phyloP scores from a whole-genome alignment of 345 rosid species.

The Gossypium stocksii region DNA sequence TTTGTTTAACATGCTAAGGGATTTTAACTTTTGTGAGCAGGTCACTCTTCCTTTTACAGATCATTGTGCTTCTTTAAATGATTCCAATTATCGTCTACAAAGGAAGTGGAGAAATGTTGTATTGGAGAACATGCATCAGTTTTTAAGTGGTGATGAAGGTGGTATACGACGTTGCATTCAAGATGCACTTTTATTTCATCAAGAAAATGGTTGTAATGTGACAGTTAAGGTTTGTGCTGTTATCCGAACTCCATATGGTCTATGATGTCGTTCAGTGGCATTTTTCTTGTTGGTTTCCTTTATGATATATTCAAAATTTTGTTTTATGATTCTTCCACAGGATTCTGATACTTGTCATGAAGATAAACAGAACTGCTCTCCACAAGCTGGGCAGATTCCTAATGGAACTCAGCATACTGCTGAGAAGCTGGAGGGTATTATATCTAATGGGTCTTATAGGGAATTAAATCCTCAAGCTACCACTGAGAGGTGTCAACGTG shows the following conservation, averaged over 20 bases:
- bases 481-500: conserved; percentile 57
- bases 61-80: conserved; percentile 20
- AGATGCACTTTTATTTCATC: conserved; percentile 37
- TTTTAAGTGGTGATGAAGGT: conserved; percentile 41
- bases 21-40: conserved; percentile 15
- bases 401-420: too few species aligned
- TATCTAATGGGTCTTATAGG: conserved; percentile 31
- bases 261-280: neutral
- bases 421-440: conserved; percentile 26
- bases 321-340: conserved; percentile 34
- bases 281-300: neutral
- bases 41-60: conserved; percentile 10
- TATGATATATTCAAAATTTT: neutral
- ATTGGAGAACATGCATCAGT: conserved; percentile 41
- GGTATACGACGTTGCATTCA: conserved; percentile 45
- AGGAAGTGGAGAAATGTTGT: conserved; percentile 39
- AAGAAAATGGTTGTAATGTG: conserved; percentile 18
- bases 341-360: conserved; percentile 20
- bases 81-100: conserved; percentile 23
- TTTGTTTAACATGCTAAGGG: conserved; percentile 21
- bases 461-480: conserved; percentile 28
- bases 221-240: conserved; percentile 36
- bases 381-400: too few species aligned
- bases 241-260: neutral
- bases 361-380: too few species aligned